Base-by-base conservation (phyloP, 768 basidiomycete species). In the Kwoniella sp. region DNA sequence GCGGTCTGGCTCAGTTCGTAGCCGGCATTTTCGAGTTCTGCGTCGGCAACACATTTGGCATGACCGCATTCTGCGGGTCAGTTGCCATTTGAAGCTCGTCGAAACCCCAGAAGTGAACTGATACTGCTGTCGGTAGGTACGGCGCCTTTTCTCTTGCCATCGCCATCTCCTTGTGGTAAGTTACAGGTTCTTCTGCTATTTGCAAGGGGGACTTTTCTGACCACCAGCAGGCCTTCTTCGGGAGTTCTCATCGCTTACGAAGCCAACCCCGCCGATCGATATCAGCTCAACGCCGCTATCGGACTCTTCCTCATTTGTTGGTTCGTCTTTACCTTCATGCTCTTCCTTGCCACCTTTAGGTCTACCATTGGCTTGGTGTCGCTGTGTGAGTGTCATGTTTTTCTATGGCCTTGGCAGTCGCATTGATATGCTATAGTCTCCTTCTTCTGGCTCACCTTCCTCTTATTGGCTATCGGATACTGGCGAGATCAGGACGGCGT, bases 11-110 rank as follows among this genome's bases (percentile, higher is more conserved):
- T 41, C 48, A 50, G 27, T 50, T 50, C 39, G 48, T 50, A 19
- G 48, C 48, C 10, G 48, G 48, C n/a, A 50, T 50, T 29, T 50
- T 50, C 39, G 48, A 50, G 26, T 50, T 50, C 48, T 50, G 48
- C 48, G 48, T 50, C 29, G 48, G 48, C 20, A 50, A 50, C 28
- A 50, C 48, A 3, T 50, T 50, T 22, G 48, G 48, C 20, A 50
- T 50, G 48, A 50, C 48, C 14, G 48, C 48, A 15, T 50, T 50
- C 48, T 50, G 48, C 48, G 48, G 48, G 48, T 50, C 20, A 40
- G 48, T 31, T 33, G 2, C 8, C 5, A 2, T 23, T 22, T 15
- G 5, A n/a, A 3, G 0, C 28, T 45, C n/a, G 10, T 5, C 3
- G 10, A 1, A 8, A 15, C 15, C n/a, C 5, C 26, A 46, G 45